Conservation (phyloP, 805 yeast genomes). For the Yamadazyma laniorum region DNA sequence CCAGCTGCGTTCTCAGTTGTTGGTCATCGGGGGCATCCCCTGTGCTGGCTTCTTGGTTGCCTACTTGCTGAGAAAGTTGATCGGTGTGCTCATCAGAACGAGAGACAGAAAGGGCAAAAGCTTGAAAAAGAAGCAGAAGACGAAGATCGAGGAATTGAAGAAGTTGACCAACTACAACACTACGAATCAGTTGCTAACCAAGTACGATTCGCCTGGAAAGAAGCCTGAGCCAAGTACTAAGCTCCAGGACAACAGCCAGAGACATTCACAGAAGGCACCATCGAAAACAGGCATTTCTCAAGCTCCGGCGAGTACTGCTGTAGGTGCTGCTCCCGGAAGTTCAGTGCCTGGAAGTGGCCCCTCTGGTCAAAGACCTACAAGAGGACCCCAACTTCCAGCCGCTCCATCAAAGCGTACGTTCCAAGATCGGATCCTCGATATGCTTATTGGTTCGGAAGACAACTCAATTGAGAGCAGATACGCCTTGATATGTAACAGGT, state of each 20-base stretch:
- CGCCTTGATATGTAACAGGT: conserved; percentile 70
- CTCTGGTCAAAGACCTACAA: too few relatives aligned
- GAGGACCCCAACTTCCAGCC: conserved; percentile 2
- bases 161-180: conserved; percentile 70
- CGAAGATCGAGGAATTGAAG: conserved; percentile 65
- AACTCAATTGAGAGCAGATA: conserved; percentile 59
- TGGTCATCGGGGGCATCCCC: conserved; percentile 24
- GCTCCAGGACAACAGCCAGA: too few relatives aligned
- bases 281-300: not conserved
- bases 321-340: not conserved
- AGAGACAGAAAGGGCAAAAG: conserved; percentile 20
- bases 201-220: conserved; percentile 36
- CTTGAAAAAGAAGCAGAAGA: conserved; percentile 46
- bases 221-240: not conserved
- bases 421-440: conserved; percentile 39
- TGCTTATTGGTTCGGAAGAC: conserved; percentile 54
- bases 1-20: conserved; percentile 21
- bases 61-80: conserved; percentile 18
- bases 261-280: too few relatives aligned
- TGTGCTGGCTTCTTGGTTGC: conserved; percentile 18
- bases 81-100: conserved; percentile 16
- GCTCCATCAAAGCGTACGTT: conserved; percentile 19
- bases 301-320: not conserved
- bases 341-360: not conserved
- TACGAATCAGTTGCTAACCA: conserved; percentile 68